Evolutionary conservation across 139 green algal species (phyloP).

Genomic region (Tetradesmus lagerheimii): DNA sequence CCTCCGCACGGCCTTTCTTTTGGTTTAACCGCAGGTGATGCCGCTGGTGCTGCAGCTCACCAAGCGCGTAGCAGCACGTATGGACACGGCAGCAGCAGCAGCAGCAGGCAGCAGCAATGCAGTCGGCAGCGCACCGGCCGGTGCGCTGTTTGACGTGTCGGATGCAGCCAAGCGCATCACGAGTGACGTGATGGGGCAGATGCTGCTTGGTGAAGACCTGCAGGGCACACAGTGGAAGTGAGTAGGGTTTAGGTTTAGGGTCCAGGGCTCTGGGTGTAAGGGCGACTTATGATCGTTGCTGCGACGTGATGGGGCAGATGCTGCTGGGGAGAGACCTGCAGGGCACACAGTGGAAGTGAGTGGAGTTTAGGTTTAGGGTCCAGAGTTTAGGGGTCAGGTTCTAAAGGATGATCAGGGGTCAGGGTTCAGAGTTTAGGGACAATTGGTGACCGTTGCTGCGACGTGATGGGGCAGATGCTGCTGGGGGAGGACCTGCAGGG

Average conservation of each 20-base stretch:
- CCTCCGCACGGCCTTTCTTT: too few species aligned
- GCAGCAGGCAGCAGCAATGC: background rate
- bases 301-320: too few species aligned
- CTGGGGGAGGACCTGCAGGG: conserved; percentile 20
- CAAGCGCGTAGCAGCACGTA: background rate
- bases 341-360: too few species aligned
- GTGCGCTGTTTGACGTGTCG: conserved; percentile 18
- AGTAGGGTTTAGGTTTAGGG: too few species aligned
- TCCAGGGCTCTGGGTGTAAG: too few species aligned
- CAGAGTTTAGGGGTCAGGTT: too few species aligned
- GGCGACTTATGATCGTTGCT: too few species aligned
- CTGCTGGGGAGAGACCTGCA: too few species aligned
- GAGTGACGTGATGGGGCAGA: conserved; percentile 34
- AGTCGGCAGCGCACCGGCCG: background rate
- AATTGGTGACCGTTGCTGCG: too few species aligned
- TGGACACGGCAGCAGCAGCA: background rate
- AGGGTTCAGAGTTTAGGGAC: too few species aligned
- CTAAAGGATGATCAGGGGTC: too few species aligned
- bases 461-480: conserved; percentile 41
- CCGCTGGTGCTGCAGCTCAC: conserved; percentile 25
- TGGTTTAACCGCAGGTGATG: conserved; percentile 16
- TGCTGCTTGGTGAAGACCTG: conserved; percentile 38
- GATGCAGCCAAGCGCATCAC: conserved; percentile 44
- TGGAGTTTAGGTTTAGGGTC: too few species aligned
- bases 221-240: conserved; percentile 21